Evolutionary conservation across 2,329 filamentous ascomycete species (phyloP).

Genomic region (Pseudogymnoascus sp.): DNA sequence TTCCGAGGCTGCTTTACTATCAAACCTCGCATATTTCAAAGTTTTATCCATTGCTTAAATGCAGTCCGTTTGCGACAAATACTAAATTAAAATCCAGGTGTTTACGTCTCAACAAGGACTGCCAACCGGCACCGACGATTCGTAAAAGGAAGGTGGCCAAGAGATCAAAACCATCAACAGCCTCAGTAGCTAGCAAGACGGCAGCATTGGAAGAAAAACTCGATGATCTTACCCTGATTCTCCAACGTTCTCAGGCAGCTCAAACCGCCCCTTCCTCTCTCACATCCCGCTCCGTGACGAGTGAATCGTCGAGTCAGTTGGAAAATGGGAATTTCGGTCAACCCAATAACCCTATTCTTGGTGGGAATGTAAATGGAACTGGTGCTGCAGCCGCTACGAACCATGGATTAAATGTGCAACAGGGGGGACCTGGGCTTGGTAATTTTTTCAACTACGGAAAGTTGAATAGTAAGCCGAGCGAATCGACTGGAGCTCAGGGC

Average conservation of each 20-base stretch:
- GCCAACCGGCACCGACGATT: slow-evolving; percentile 13
- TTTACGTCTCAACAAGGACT: slow-evolving; percentile 15
- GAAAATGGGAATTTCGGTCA: neutral
- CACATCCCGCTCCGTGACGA: neutral
- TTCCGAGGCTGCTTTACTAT: neutral
- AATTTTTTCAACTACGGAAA: neutral
- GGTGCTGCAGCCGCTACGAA: neutral
- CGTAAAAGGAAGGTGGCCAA: slow-evolving; percentile 13
- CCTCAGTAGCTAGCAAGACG: slow-evolving; percentile 12
- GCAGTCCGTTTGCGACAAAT: neutral
- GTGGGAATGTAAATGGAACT: neutral
- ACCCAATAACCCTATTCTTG: neutral
- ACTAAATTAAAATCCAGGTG: slow-evolving; percentile 12
- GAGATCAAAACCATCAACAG: slow-evolving; percentile 10
- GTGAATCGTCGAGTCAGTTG: neutral
- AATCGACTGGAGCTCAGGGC: neutral
- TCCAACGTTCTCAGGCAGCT: slow-evolving; percentile 13
- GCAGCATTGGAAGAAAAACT: slow-evolving; percentile 19
- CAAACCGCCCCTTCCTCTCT: neutral
- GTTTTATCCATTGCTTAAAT: neutral
- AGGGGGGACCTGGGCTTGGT: neutral
- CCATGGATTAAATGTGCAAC: neutral
- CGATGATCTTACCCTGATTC: slow-evolving; percentile 16
- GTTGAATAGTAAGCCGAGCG: neutral
- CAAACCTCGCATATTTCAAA: neutral